These are phyloP conservation scores for Fusarium succisae DNA, from an alignment of 2,329 filamentous ascomycete genomes.

Conservation along the genomic window DNA sequence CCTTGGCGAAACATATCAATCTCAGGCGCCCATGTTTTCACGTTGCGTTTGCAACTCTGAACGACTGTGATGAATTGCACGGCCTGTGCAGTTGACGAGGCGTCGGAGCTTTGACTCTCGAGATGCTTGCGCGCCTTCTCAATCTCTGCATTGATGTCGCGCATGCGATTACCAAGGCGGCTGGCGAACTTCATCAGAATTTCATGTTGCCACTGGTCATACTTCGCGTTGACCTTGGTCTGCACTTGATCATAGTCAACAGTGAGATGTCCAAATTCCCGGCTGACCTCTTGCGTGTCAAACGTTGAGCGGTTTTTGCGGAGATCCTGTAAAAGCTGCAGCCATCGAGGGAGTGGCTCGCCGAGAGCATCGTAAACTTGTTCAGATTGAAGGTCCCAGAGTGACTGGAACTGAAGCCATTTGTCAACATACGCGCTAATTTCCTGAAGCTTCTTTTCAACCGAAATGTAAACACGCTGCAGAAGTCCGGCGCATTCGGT, in stretches of 20 bases:
- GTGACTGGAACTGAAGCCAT: slow-evolving; percentile 97
- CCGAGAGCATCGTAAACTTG: slow-evolving; percentile 93
- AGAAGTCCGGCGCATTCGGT: slow-evolving; percentile 83
- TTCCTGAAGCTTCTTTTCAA: slow-evolving; percentile 83
- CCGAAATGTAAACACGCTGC: slow-evolving; percentile 79
- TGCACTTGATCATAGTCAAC: slow-evolving; percentile 99
- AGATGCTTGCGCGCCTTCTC: slow-evolving; percentile 90
- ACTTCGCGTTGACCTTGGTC: slow-evolving; percentile 98
- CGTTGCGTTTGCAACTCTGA: slow-evolving; percentile 93
- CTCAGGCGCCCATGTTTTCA: slow-evolving; percentile 93
- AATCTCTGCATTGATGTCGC: slow-evolving; percentile 91
- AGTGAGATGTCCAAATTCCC: slow-evolving; percentile 90
- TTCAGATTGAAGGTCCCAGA: slow-evolving; percentile 97
- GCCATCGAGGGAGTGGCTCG: slow-evolving; percentile 90
- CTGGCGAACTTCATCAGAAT: slow-evolving; percentile 92
- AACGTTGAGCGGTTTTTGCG: slow-evolving; percentile 95
- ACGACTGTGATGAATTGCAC: slow-evolving; percentile 99
- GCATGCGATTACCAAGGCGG: slow-evolving; percentile 88
- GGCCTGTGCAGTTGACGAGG: slow-evolving; percentile 93
- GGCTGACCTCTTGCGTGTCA: slow-evolving; percentile 93
- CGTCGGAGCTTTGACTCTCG: slow-evolving; percentile 90
- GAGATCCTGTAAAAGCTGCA: slow-evolving; percentile 96
- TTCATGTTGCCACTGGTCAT: slow-evolving; percentile 99
- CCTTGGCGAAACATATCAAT: slow-evolving; percentile 96
- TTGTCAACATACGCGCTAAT: slow-evolving; percentile 92